Conservation (phyloP, 2,329 filamentous ascomycete genomes). For the Dothideomycetes sp. region DNA sequence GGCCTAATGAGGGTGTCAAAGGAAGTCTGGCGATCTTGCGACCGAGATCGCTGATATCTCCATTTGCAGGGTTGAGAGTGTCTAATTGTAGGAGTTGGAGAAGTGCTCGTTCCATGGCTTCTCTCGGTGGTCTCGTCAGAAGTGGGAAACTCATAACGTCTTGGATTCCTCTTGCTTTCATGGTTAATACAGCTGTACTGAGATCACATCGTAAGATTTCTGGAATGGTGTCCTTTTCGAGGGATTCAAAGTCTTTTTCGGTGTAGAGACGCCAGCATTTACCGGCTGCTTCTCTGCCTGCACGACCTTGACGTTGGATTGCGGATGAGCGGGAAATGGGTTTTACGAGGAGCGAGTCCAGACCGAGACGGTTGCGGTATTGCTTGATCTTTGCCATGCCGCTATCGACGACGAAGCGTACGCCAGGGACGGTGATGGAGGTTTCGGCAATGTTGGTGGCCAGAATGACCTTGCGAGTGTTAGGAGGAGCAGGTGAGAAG, state of each 20-base stretch:
- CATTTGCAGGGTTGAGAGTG: conserved; percentile 58
- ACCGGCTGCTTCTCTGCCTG: conserved; percentile 82
- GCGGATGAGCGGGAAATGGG: conserved; percentile 90
- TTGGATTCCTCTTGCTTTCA: conserved; percentile 83
- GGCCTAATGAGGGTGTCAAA: conserved; percentile 68
- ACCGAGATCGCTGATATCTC: conserved; percentile 64
- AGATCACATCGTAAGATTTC: conserved; percentile 90
- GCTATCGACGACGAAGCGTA: conserved; percentile 83
- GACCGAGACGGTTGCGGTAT: conserved; percentile 71
- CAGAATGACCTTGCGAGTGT: conserved; percentile 82
- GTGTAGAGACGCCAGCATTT: conserved; percentile 89
- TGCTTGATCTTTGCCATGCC: conserved; percentile 94
- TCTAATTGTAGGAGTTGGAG: conserved; percentile 70
- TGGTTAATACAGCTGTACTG: conserved; percentile 74
- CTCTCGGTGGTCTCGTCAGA: conserved; percentile 68
- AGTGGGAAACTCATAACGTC: conserved; percentile 77
- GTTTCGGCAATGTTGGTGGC: conserved; percentile 99
- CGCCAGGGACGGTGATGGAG: conserved; percentile 88
- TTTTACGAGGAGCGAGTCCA: conserved; percentile 84
- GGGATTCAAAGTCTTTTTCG: conserved; percentile 58
- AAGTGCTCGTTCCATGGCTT: conserved; percentile 72
- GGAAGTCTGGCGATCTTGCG: conserved; percentile 73
- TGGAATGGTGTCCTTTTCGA: conserved; percentile 68
- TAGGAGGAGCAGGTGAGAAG: conserved; percentile 63
- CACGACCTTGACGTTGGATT: conserved; percentile 82